Evolutionary conservation across 768 basidiomycete species (phyloP), one percentile per base, ranked within the genome.

Genomic region (Omphalotus guepiniiformis): DNA sequence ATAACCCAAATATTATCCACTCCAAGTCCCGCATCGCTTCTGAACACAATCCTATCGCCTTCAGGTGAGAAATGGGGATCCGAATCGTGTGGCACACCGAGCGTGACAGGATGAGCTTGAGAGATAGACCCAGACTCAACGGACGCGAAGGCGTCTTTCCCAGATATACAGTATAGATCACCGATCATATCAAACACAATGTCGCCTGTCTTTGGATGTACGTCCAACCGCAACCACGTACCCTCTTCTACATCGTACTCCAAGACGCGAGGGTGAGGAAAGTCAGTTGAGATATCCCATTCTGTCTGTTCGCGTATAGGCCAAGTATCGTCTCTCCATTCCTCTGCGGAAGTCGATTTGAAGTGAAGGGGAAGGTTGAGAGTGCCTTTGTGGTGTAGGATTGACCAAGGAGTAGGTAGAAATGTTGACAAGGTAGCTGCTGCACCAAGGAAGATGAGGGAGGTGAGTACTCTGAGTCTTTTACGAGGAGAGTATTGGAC

Each of bases 181-280:
- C 86, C 85, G 6, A 82, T 62, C 76, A 88, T 84, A 58, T 85
- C 85, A 46, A 86, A 88, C 3, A 86, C 72, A 39, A 88, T 74
- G 52, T 88, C 85, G 11, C 85, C 84, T 3, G 76, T 74, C 43
- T 66, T 65, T 12, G 83, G 82, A 52, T 85, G 79, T 2, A 86
- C 84, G 55, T 87, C 85, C 21, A 88, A 72, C 15, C 85, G 73
- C 46, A 88, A 64, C 85, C 85, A 88, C 28, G 86, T 88, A 7
- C 85, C 86, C 58, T 87, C 83, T 32, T 73, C 68, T 12, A 87
- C 85, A 48, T 85, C 78, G 59, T 82, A 88, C 46, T 77, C 73
- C 30, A 87, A 66, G 21, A 64, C 65, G 16, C 85, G 79, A 1
- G 83, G 80, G 63, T 79, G 76, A 19, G 77, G 73, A 53, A 78